Percentiles rank a stretch among this genome's conserved stretches.
Conservation (phyloP, 2,329 filamentous ascomycete species). For the Fusarium longipes region DNA sequence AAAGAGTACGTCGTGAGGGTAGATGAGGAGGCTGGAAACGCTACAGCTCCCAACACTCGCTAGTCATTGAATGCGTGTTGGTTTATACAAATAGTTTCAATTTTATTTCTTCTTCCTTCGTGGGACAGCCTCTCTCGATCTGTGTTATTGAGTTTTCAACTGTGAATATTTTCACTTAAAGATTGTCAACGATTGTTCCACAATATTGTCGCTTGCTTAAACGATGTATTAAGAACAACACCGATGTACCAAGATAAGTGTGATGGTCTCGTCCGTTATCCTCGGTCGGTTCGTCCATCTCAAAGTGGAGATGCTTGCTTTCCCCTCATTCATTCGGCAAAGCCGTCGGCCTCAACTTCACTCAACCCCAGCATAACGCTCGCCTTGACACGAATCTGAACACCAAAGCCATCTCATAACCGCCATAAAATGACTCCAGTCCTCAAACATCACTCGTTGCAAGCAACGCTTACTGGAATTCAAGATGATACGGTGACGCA, state of each 20-base stretch:
- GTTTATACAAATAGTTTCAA: neutral
- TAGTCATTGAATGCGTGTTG: too few relatives aligned
- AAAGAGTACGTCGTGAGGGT: neutral
- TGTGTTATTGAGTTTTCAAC: too few relatives aligned
- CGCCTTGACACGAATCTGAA: neutral
- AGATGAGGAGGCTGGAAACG: neutral
- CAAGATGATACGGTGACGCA: neutral
- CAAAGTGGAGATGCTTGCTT: neutral
- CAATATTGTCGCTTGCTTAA: too few relatives aligned
- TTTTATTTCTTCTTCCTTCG: too few relatives aligned
- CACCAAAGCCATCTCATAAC: neutral
- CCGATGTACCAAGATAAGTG: too few relatives aligned
- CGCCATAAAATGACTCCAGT: neutral
- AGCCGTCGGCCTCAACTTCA: neutral
- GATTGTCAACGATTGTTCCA: too few relatives aligned
- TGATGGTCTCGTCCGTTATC: neutral
- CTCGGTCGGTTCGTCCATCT: neutral
- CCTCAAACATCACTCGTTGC: neutral
- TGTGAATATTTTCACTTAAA: too few relatives aligned
- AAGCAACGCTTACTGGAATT: neutral
- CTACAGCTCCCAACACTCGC: rapidly evolving
- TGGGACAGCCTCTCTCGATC: too few relatives aligned
- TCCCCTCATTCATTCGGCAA: neutral
- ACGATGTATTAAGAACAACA: too few relatives aligned
- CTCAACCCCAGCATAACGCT: neutral